These are phyloP conservation scores for Diutina sp. DNA, from an alignment of 1,139 yeast genomes.

Conservation along the genomic window DNA sequence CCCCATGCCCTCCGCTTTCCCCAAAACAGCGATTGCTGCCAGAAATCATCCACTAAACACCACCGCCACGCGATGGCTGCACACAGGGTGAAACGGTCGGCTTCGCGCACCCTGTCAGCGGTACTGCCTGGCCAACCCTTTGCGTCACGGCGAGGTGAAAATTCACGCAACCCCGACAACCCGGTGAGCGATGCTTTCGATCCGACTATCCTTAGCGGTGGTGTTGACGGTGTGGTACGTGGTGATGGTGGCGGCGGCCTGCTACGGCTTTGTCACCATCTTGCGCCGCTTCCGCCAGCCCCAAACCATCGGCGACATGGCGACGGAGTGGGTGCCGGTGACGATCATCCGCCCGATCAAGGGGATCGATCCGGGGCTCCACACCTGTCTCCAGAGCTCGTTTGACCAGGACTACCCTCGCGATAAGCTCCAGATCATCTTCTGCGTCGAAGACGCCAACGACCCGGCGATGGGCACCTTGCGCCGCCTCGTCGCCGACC, in stretches of 20 bases:
- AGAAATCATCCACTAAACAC: no score
- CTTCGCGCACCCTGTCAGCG: not conserved
- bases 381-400: constrained; percentile 54
- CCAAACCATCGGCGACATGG: constrained; percentile 3
- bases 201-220: not conserved
- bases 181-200: not conserved
- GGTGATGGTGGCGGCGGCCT: constrained; percentile 30
- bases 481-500: constrained; percentile 31
- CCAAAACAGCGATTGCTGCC: no score
- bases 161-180: not conserved
- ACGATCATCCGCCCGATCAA: constrained; percentile 74
- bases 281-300: constrained; percentile 20
- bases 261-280: constrained; percentile 35
- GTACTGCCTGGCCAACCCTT: not conserved
- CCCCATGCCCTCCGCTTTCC: no score
- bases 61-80: no score
- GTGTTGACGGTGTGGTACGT: constrained; percentile 22
- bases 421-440: constrained; percentile 49
- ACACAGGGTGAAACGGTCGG: not conserved
- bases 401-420: constrained; percentile 57
- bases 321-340: constrained; percentile 42
- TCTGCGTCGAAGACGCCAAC: constrained; percentile 52
- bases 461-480: constrained; percentile 62
- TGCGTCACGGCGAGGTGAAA: not conserved
- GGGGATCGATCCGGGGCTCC: constrained; percentile 72